Conservation (phyloP, 192 early-diverging fungal genomes). For the Coemansia furcata region DNA sequence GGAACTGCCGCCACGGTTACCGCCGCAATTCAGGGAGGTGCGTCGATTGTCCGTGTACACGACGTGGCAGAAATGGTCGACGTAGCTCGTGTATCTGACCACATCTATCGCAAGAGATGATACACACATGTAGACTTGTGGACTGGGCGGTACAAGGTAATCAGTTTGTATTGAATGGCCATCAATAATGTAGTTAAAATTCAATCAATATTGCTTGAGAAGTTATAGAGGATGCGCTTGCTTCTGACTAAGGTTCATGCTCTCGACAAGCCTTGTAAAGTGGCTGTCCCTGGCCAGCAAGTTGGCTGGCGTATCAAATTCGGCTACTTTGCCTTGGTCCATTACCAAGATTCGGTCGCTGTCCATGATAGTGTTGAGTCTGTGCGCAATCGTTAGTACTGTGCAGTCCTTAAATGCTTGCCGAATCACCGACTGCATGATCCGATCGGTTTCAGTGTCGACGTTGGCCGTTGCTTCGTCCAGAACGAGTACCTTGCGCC, state of each 20-base stretch:
- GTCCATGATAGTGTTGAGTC: conserved; percentile 62
- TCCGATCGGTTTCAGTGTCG: conserved; percentile 54
- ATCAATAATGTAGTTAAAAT: neutral
- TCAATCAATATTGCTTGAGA: neutral
- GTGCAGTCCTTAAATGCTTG: conserved; percentile 29
- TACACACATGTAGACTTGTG: neutral
- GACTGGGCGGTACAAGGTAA: neutral
- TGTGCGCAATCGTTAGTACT: conserved; percentile 68
- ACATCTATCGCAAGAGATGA: conserved; percentile 50
- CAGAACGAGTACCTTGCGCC: conserved; percentile 67
- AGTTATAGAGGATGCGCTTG: neutral
- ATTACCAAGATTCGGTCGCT: conserved; percentile 62
- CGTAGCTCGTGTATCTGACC: conserved; percentile 81
- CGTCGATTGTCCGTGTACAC: conserved; percentile 86
- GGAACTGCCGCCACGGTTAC: conserved; percentile 90
- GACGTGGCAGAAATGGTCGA: conserved; percentile 94
- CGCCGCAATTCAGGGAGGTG: conserved; percentile 77
- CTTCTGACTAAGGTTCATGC: conserved; percentile 6
- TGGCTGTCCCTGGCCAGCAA: conserved; percentile 8
- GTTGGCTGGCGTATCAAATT: conserved; percentile 25
- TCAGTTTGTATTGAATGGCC: neutral
- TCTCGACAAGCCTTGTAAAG: conserved; percentile 13
- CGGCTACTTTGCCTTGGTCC: conserved; percentile 28
- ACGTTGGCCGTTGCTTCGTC: conserved; percentile 74
- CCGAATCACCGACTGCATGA: conserved; percentile 64